Conservation (phyloP, 305 asterid genomes). For the Salvia sclarea region DNA sequence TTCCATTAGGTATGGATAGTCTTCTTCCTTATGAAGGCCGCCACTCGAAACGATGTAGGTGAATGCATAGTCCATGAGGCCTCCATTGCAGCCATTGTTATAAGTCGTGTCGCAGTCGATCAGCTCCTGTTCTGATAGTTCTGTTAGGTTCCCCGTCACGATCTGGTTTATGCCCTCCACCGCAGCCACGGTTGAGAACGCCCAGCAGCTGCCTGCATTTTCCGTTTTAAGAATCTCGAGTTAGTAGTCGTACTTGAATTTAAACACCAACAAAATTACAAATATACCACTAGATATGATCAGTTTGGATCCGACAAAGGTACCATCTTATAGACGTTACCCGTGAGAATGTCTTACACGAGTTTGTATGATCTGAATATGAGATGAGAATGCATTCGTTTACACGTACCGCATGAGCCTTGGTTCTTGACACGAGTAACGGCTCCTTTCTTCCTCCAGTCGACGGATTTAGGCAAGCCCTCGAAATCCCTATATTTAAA, state of each 20-base stretch:
- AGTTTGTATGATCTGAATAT: background rate
- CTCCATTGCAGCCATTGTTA: constrained; percentile 89
- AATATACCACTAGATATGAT: background rate
- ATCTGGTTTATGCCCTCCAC: constrained; percentile 69
- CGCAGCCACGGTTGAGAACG: constrained; percentile 68
- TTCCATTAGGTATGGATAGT: constrained; percentile 86
- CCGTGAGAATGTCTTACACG: background rate
- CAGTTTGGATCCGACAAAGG: background rate
- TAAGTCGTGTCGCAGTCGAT: constrained; percentile 74
- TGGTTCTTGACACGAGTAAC: constrained; percentile 61
- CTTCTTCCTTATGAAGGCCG: constrained; percentile 85
- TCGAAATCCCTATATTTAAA: constrained; percentile 47
- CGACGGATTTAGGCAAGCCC: constrained; percentile 50
- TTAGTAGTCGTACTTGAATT: background rate
- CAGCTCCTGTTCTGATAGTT: constrained; percentile 77
- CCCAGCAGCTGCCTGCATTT: constrained; percentile 68
- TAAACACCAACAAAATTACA: background rate
- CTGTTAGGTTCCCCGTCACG: constrained; percentile 53
- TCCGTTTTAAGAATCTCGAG: background rate
- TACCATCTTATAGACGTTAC: too few relatives aligned
- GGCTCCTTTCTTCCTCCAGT: constrained; percentile 71
- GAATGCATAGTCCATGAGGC: constrained; percentile 86
- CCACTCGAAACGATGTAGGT: constrained; percentile 61
- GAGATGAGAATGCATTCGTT: background rate
- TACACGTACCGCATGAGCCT: constrained; percentile 57